phyloP scores from a whole-genome alignment of 139 green algal genomes.

The Coccomyxa sp. region DNA sequence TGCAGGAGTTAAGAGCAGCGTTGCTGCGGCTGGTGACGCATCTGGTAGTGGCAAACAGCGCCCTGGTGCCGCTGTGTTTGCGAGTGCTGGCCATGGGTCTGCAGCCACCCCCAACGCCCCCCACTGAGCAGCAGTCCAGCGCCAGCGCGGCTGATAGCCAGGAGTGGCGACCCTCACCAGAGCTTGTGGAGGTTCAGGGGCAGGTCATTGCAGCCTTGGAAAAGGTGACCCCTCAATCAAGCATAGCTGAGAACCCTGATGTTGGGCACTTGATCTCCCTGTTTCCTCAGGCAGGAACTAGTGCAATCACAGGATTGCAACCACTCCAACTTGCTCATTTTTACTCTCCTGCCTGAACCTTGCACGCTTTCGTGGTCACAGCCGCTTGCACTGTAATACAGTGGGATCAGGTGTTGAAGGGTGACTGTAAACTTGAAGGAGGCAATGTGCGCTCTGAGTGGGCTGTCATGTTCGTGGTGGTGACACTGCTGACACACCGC shows the following conservation, averaged over 20 bases:
- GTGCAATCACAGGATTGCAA: too few relatives aligned
- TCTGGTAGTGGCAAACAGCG: slow-evolving; percentile 57
- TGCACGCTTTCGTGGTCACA: too few relatives aligned
- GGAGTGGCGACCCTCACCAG: slow-evolving; percentile 32
- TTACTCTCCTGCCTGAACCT: too few relatives aligned
- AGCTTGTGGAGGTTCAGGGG: slow-evolving; percentile 38
- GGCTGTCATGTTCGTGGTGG: too few relatives aligned
- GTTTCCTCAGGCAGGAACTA: neutral
- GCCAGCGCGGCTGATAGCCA: slow-evolving; percentile 37
- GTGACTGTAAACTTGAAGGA: too few relatives aligned
- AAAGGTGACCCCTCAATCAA: slow-evolving; percentile 22
- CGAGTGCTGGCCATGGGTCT: slow-evolving; percentile 42
- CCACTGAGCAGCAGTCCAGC: slow-evolving; percentile 4
- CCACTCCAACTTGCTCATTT: too few relatives aligned
- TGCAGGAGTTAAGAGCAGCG: slow-evolving; percentile 28
- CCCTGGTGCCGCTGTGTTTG: slow-evolving; percentile 58
- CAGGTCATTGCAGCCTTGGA: slow-evolving; percentile 32
- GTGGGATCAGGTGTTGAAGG: too few relatives aligned
- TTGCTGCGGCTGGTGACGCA: slow-evolving; percentile 57
- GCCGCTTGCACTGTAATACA: too few relatives aligned
- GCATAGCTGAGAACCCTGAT: neutral
- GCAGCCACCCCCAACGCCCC: slow-evolving; percentile 36
- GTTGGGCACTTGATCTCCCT: neutral
- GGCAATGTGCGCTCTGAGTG: too few relatives aligned
- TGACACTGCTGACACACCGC: too few relatives aligned